Evolutionary conservation across 768 basidiomycete species (phyloP).

Genomic region (Cystofilobasidium capitatum): DNA sequence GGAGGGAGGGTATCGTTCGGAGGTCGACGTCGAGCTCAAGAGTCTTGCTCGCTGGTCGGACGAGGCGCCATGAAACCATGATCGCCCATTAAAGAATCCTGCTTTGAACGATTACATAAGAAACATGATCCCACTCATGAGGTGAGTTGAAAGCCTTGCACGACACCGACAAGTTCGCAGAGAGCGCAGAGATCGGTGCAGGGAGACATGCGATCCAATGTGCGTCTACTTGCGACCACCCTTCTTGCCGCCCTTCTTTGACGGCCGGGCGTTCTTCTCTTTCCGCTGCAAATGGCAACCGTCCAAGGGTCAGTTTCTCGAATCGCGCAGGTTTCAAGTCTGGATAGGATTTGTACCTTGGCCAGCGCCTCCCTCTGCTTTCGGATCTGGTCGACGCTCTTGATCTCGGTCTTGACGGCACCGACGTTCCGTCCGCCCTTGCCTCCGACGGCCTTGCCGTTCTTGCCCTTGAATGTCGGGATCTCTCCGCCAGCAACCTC

Average conservation of each 20-base stretch:
- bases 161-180: background rate
- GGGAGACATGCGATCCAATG: no score
- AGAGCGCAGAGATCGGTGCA: no score
- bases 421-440: constrained; percentile 39
- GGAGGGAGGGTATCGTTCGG: no score
- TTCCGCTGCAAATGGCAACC: constrained; percentile 39
- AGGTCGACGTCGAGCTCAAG: no score
- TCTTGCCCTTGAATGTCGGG: background rate
- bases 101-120: no score
- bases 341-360: constrained; percentile 34
- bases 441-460: constrained; percentile 32
- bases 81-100: no score
- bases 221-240: constrained; percentile 21
- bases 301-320: background rate
- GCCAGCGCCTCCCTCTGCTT: constrained; percentile 59
- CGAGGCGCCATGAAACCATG: no score
- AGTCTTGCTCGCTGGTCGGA: no score
- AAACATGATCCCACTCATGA: no score
- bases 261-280: constrained; percentile 72
- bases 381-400: constrained; percentile 75
- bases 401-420: constrained; percentile 67
- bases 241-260: constrained; percentile 39
- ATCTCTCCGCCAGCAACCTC: constrained; percentile 34
- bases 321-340: background rate
- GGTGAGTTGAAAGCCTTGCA: no score